Evolutionary conservation across 1,284 basidiomycete species (phyloP), one percentile per base, ranked within the genome.

Genomic region (Ceratobasidium sp.): DNA sequence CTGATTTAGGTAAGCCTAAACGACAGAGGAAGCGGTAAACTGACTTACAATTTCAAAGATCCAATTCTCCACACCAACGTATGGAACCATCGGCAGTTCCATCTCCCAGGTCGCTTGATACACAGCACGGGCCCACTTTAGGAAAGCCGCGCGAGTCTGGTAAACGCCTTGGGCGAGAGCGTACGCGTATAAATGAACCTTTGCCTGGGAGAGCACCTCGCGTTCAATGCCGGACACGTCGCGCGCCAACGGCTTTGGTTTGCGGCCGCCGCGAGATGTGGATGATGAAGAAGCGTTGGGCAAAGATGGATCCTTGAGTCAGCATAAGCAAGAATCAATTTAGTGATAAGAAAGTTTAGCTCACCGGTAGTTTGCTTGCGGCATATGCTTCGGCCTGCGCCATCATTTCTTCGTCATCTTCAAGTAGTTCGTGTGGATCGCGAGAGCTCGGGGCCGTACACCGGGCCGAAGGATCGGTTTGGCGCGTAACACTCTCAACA

Each of bases 181-280:
- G 18, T 28, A 73, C 20, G 40, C 70, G 23, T 60, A 72, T 9
- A 72, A 12, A 40, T 60, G 39, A 56, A 58, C 4, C 55, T 72
- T 72, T 3, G 70, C 70, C 3, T 60, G 33, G 2, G 26, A 23
- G 42, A 72, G 70, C 12, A 72, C 23, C 10, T 72, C 56, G 13
- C 70, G 56, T 2, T 28, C 40, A 23, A 72, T 28, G 15, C 70
- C 70, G 6, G 42, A 39, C 3, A 53, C 44, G 40, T 72, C 56
- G 20, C 70, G 70, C 18, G 70, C 70, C 4, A 63, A 28, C 20
- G 71, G 71, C 71, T 73, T 73, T 61, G 46, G 46, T 73, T 73
- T 73, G 44, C 71, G 60, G 15, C 46, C 46, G 12, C 46, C 46
- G 46, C 12, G 10, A 10, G 10, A 49, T 49, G 46, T 33, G 33